Percentiles rank a stretch among this genome's conserved stretches.
These are phyloP conservation scores for Colletotrichum tabaci DNA, from an alignment of 2,329 filamentous ascomycete genomes.

Conservation along the genomic window DNA sequence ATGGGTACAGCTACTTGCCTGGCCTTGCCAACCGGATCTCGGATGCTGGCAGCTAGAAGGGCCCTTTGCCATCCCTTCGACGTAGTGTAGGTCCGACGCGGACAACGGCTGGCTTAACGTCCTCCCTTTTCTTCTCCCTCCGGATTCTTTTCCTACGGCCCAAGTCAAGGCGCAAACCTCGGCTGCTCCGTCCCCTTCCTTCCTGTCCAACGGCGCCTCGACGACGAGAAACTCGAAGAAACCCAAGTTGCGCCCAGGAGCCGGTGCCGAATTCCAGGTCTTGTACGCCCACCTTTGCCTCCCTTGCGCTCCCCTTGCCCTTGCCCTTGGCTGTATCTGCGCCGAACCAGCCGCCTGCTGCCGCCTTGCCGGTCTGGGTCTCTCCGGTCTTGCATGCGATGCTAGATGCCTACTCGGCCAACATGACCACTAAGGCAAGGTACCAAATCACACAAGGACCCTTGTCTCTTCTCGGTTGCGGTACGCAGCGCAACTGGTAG, in stretches of 20 bases:
- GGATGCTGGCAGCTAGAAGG: slow-evolving; percentile 23
- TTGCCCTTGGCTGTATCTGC: neutral
- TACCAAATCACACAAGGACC: slow-evolving; percentile 7
- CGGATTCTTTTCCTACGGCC: slow-evolving; percentile 32
- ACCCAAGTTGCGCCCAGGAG: slow-evolving; percentile 33
- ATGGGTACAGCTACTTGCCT: slow-evolving; percentile 23
- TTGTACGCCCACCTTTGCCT: neutral
- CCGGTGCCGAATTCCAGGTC: slow-evolving; percentile 28
- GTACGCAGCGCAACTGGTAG: neutral
- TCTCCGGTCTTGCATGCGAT: slow-evolving; percentile 17
- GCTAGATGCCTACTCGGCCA: neutral
- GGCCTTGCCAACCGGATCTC: slow-evolving; percentile 3
- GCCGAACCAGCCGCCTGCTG: slow-evolving; percentile 21
- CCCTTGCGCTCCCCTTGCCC: slow-evolving; percentile 30
- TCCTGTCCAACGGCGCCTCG: slow-evolving; percentile 37
- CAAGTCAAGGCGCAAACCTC: slow-evolving; percentile 24
- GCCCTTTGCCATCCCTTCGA: slow-evolving; percentile 30
- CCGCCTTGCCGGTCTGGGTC: slow-evolving; percentile 29
- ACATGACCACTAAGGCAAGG: slow-evolving; percentile 5
- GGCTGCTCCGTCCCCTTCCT: slow-evolving; percentile 33
- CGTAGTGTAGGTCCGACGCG: slow-evolving; percentile 6
- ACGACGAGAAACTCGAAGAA: slow-evolving; percentile 22
- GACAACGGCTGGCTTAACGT: slow-evolving; percentile 6
- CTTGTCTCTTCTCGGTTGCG: neutral
- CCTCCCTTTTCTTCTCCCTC: slow-evolving; percentile 41